phyloP scores from a whole-genome alignment of 1,139 yeast genomes.

The Suhomyces maxii region DNA sequence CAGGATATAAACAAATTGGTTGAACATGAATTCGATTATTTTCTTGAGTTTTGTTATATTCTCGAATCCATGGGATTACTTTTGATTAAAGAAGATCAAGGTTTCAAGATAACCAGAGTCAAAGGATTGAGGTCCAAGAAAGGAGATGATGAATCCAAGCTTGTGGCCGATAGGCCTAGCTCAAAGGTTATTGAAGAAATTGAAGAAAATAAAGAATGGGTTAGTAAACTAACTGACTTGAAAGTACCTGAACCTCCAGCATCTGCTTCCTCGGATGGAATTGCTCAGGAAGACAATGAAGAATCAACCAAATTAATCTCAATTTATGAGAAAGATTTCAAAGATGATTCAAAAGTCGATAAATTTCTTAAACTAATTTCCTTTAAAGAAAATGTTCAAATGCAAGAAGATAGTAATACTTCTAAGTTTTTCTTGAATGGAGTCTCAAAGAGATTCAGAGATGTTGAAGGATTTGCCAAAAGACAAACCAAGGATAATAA shows the following conservation, averaged over 20 bases:
- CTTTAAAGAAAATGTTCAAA: constrained; percentile 39
- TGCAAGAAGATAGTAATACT: constrained; percentile 23
- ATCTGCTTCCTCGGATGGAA: constrained; percentile 6
- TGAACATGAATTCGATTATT: constrained; percentile 26
- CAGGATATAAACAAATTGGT: constrained; percentile 21
- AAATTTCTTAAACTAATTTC: constrained; percentile 27
- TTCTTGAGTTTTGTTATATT: constrained; percentile 54
- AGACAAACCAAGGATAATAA: constrained; percentile 77
- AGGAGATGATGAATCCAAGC: constrained; percentile 23
- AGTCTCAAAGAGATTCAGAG: constrained; percentile 76
- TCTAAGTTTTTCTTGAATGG: constrained; percentile 57
- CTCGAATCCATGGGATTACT: constrained; percentile 80
- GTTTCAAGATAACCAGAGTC: constrained; percentile 58
- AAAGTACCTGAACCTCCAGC: constrained; percentile 1
- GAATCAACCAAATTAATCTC: constrained; percentile 21
- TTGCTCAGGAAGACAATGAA: constrained; percentile 16
- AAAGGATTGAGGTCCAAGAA: constrained; percentile 61
- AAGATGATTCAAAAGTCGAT: constrained; percentile 24
- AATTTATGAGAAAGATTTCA: constrained; percentile 21
- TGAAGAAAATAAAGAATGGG: constrained; percentile 28
- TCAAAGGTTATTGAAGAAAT: constrained; percentile 34
- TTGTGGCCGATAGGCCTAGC: constrained; percentile 24
- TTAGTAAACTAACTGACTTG: constrained; percentile 24
- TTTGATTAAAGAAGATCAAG: constrained; percentile 44
- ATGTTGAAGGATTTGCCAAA: constrained; percentile 90